Percentiles rank a stretch among this genome's conserved stretches.
Conservation (phyloP, 2,329 filamentous ascomycete genomes). For the Aspergillus ibericus region DNA sequence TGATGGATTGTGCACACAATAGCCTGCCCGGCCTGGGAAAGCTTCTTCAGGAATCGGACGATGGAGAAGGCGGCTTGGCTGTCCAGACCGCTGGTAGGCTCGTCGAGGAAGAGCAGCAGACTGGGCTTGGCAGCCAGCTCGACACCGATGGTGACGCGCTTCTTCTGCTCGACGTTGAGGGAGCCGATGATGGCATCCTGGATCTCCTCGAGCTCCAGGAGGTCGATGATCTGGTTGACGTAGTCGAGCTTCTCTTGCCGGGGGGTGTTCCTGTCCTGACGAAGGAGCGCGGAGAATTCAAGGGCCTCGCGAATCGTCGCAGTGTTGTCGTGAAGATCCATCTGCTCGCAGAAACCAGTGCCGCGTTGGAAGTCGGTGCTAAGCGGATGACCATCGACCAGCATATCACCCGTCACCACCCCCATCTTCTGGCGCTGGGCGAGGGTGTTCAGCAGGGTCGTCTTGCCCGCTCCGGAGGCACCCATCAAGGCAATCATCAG, state of each 20-base stretch:
- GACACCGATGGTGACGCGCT: constrained; percentile 71
- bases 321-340: constrained; percentile 69
- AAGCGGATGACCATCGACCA: constrained; percentile 66
- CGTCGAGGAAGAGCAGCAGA: constrained; percentile 69
- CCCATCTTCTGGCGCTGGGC: constrained; percentile 70
- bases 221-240: constrained; percentile 64
- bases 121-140: constrained; percentile 70
- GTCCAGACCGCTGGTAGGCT: constrained; percentile 70
- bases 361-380: constrained; percentile 65
- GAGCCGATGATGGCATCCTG: constrained; percentile 66
- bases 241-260: constrained; percentile 64
- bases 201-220: constrained; percentile 65
- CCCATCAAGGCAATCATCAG: constrained; percentile 80
- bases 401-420: constrained; percentile 66
- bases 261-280: constrained; percentile 58
- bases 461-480: constrained; percentile 79
- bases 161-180: constrained; percentile 68
- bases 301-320: constrained; percentile 67
- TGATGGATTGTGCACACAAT: constrained; percentile 76
- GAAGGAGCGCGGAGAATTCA: constrained; percentile 66
- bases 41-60: constrained; percentile 67
- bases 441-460: constrained; percentile 74
- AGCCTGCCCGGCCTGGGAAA: constrained; percentile 65
- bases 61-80: constrained; percentile 69
- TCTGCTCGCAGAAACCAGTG: constrained; percentile 71